phyloP scores from a whole-genome alignment of 2,329 filamentous ascomycete genomes.

The Verticillium alfalfae region DNA sequence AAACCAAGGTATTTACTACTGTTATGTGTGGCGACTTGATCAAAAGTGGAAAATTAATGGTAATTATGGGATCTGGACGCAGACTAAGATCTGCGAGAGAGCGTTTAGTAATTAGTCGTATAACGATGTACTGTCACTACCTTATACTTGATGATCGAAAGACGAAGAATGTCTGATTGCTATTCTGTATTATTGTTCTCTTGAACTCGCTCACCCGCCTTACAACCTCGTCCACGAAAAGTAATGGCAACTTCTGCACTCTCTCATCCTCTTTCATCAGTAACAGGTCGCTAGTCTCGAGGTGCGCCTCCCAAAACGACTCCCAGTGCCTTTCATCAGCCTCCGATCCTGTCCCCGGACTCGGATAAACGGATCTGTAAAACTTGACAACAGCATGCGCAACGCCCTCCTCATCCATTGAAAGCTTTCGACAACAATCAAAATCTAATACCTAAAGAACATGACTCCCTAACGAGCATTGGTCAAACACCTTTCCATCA shows the following conservation, averaged over 20 bases:
- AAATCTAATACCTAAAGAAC: slow-evolving; percentile 43
- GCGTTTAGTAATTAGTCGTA: too few species aligned
- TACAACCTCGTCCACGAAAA: neutral
- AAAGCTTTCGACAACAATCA: slow-evolving; percentile 27
- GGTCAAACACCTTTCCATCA: neutral
- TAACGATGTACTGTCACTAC: too few species aligned
- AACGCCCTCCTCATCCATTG: slow-evolving; percentile 32
- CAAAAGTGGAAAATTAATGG: too few species aligned
- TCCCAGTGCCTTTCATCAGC: slow-evolving; percentile 15
- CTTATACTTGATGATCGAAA: too few species aligned
- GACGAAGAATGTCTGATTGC: too few species aligned
- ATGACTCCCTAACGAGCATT: slow-evolving; percentile 14
- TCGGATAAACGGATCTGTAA: slow-evolving; percentile 42
- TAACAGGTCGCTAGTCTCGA: neutral
- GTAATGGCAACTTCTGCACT: slow-evolving; percentile 15
- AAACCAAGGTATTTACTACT: too few species aligned
- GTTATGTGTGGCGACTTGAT: too few species aligned
- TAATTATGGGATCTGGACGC: too few species aligned
- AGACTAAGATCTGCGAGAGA: too few species aligned
- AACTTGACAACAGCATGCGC: slow-evolving; percentile 35
- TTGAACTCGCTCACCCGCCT: neutral
- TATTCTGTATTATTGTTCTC: too few species aligned
- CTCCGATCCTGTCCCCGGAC: slow-evolving; percentile 17
- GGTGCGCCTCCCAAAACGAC: slow-evolving; percentile 10
- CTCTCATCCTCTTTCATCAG: neutral